A percentile compares a stretch with the other conserved stretches of the same genome.
These are phyloP conservation scores for Corylus avellana DNA, from an alignment of 306 rosid genomes.

Conservation along the genomic window DNA sequence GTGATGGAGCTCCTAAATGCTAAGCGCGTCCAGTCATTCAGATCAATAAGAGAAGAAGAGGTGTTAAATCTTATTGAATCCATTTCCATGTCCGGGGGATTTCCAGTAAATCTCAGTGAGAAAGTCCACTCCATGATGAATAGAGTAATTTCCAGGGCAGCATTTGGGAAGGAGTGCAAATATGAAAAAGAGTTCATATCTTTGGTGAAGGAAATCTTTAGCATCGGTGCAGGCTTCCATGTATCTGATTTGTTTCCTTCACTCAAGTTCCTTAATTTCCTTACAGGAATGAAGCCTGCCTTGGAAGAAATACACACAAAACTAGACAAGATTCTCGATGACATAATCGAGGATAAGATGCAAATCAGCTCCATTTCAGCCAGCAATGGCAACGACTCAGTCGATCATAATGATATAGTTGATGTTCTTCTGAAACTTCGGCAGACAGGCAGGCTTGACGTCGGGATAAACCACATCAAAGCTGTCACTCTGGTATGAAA, in stretches of 20 bases:
- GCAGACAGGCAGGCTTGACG: not conserved
- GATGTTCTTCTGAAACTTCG: slow-evolving; percentile 14
- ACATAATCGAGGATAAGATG: not conserved
- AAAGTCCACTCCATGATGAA: not conserved
- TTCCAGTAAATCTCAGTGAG: not conserved
- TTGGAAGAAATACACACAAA: not conserved
- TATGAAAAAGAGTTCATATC: slow-evolving; percentile 2
- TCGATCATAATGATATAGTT: slow-evolving; percentile 5
- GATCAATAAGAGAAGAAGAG: slow-evolving; percentile 29
- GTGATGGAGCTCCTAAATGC: not conserved
- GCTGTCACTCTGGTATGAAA: not conserved
- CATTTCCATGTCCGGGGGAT: not conserved
- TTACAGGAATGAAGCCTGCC: slow-evolving; percentile 11
- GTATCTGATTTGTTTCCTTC: slow-evolving; percentile 22
- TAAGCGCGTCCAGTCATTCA: slow-evolving; percentile 12
- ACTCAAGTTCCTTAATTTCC: not conserved
- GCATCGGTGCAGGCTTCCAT: not conserved
- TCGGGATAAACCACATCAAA: slow-evolving; percentile 11
- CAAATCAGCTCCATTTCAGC: not conserved
- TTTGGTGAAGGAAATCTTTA: not conserved
- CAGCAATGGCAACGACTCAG: too few species aligned
- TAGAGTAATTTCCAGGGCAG: not conserved
- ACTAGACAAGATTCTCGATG: slow-evolving; percentile 12
- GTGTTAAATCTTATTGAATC: slow-evolving; percentile 1
- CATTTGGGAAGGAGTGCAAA: slow-evolving; percentile 3